A percentile compares a stretch with the other conserved stretches of the same genome.
phyloP scores from a whole-genome alignment of 2,329 filamentous ascomycete genomes.

The Xylariaceae sp. region DNA sequence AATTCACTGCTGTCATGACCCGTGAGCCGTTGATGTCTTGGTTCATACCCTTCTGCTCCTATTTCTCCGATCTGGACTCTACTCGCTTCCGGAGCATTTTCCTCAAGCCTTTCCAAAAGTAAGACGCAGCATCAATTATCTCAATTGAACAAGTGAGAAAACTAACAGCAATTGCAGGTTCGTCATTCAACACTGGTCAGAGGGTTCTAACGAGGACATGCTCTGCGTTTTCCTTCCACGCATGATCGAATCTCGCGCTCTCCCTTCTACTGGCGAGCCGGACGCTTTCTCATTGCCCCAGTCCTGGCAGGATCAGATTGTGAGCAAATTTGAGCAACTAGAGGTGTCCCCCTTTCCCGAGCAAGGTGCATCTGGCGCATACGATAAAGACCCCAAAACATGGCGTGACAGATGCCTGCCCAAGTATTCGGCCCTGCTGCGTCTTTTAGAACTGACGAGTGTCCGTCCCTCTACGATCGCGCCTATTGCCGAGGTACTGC shows the following conservation, averaged over 20 bases:
- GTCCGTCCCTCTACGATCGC: slow-evolving; percentile 63
- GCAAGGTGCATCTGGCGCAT: slow-evolving; percentile 44
- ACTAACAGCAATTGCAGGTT: slow-evolving; percentile 54
- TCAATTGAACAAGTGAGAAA: background rate
- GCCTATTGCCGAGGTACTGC: slow-evolving; percentile 59
- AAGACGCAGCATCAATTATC: slow-evolving; percentile 25
- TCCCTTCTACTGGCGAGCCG: slow-evolving; percentile 49
- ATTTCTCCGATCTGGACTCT: slow-evolving; percentile 67
- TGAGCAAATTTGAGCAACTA: slow-evolving; percentile 61
- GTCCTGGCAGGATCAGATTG: slow-evolving; percentile 68
- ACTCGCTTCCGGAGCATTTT: slow-evolving; percentile 75
- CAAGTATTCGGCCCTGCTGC: slow-evolving; percentile 62
- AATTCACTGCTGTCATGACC: slow-evolving; percentile 60
- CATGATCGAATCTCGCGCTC: slow-evolving; percentile 52
- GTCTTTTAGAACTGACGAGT: slow-evolving; percentile 55
- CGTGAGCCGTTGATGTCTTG: slow-evolving; percentile 60
- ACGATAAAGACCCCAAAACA: slow-evolving; percentile 55
- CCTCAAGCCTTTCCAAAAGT: slow-evolving; percentile 75
- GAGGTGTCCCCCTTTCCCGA: slow-evolving; percentile 62
- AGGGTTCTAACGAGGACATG: slow-evolving; percentile 58
- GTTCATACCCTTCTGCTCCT: slow-evolving; percentile 82
- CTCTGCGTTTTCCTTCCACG: slow-evolving; percentile 64
- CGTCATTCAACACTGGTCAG: slow-evolving; percentile 67
- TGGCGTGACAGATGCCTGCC: slow-evolving; percentile 61
- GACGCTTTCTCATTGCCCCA: slow-evolving; percentile 55